Percentiles rank a stretch among this genome's conserved stretches.
phyloP scores from a whole-genome alignment of 306 rosid species.

The Quercus agrifolia region DNA sequence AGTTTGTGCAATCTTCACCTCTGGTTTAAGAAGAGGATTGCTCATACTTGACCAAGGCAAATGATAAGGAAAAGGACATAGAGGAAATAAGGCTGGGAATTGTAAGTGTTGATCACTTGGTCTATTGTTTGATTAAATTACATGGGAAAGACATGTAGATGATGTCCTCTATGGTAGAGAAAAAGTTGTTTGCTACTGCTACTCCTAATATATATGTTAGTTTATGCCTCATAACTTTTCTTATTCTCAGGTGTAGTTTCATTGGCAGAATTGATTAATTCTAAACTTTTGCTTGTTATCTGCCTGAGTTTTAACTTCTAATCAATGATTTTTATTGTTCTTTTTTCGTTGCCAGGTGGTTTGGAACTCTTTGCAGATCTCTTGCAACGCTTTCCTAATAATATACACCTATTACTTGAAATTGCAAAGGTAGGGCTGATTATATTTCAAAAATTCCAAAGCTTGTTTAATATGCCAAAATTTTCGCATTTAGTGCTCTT shows the following conservation, averaged over 20 bases:
- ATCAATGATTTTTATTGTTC: not conserved
- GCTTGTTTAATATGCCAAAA: constrained; percentile 11
- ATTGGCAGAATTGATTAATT: not conserved
- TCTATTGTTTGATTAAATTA: not conserved
- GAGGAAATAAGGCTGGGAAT: not conserved
- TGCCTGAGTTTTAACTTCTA: not conserved
- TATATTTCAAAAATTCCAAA: constrained; percentile 11
- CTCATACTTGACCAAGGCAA: not conserved
- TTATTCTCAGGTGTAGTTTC: not conserved
- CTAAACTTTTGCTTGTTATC: not conserved
- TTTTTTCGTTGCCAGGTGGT: constrained; percentile 67
- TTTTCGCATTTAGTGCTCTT: constrained; percentile 10
- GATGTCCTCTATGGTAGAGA: not conserved
- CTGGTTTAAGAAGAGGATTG: not conserved
- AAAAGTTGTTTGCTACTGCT: not conserved
- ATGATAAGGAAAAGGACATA: not conserved
- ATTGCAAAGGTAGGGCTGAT: constrained; percentile 77
- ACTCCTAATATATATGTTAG: not conserved
- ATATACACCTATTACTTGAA: constrained; percentile 83
- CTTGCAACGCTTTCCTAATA: constrained; percentile 92
- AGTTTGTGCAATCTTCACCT: not conserved
- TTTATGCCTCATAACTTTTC: not conserved
- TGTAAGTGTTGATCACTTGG: not conserved
- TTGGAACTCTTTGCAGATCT: constrained; percentile 84
- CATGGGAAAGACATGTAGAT: not conserved